Evolutionary conservation across 2,329 filamentous ascomycete genomes (phyloP).

Genomic region (Rutstroemia sp.): DNA sequence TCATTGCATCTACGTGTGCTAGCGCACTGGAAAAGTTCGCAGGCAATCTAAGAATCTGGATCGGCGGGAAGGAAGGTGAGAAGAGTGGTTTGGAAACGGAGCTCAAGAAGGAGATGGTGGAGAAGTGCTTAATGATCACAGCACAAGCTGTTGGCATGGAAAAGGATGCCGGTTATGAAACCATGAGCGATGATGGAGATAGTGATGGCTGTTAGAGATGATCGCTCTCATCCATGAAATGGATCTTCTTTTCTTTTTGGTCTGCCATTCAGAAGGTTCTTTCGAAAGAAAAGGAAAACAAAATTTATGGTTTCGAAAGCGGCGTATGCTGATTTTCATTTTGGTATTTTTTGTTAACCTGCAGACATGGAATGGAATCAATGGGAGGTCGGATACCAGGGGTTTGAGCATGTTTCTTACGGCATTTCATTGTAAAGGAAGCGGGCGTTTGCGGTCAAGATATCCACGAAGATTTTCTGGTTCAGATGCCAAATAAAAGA

Average conservation of each 20-base stretch:
- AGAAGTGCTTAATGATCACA: slow-evolving; percentile 47
- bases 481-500: too few species aligned
- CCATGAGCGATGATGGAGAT: slow-evolving; percentile 39
- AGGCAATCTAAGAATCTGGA: slow-evolving; percentile 53
- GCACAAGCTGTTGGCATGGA: slow-evolving; percentile 54
- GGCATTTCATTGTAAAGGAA: too few species aligned
- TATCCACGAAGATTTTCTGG: too few species aligned
- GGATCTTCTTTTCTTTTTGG: too few species aligned
- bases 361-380: not conserved
- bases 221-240: not conserved
- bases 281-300: too few species aligned
- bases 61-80: slow-evolving; percentile 44
- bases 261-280: too few species aligned
- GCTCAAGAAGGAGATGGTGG: slow-evolving; percentile 46
- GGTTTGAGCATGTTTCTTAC: not conserved
- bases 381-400: not conserved
- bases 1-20: slow-evolving; percentile 40
- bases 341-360: too few species aligned
- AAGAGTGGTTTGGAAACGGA: slow-evolving; percentile 43
- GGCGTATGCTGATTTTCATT: too few species aligned
- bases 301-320: too few species aligned
- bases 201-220: slow-evolving; percentile 24
- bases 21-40: slow-evolving; percentile 48
- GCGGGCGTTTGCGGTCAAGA: too few species aligned
- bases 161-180: slow-evolving; percentile 53